These are phyloP conservation scores for Lactarius deliciosus DNA, from an alignment of 768 basidiomycete species.

Conservation along the genomic window DNA sequence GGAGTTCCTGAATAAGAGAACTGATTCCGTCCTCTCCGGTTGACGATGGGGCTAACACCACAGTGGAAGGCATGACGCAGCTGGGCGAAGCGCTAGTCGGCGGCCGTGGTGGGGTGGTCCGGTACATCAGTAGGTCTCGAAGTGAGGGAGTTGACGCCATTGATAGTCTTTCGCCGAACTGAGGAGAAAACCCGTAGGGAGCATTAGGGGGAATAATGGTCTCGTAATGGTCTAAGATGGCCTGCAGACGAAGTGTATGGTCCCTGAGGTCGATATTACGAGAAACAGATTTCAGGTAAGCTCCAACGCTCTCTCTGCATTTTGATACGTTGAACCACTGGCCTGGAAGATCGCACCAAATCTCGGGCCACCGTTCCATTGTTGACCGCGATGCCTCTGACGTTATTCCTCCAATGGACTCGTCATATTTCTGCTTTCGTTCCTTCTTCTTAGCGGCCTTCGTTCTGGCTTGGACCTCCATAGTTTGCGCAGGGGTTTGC, in stretches of 20 bases:
- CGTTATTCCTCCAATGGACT: neutral
- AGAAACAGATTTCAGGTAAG: neutral
- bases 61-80: neutral
- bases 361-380: neutral
- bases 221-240: neutral
- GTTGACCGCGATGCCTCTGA: neutral
- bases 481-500: neutral
- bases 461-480: neutral
- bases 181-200: neutral
- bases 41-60: no score
- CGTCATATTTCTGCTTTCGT: neutral
- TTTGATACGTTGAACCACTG: neutral
- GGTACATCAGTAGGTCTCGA: neutral
- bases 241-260: neutral
- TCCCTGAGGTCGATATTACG: neutral
- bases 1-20: slow-evolving; percentile 4
- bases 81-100: no score
- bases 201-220: neutral
- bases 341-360: neutral
- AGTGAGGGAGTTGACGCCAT: neutral
- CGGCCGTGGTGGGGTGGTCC: neutral
- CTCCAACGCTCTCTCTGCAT: neutral
- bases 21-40: neutral
- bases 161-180: neutral
- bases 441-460: neutral